Conservation (phyloP, 106 monocot species). For the Cymbidium sinense region DNA sequence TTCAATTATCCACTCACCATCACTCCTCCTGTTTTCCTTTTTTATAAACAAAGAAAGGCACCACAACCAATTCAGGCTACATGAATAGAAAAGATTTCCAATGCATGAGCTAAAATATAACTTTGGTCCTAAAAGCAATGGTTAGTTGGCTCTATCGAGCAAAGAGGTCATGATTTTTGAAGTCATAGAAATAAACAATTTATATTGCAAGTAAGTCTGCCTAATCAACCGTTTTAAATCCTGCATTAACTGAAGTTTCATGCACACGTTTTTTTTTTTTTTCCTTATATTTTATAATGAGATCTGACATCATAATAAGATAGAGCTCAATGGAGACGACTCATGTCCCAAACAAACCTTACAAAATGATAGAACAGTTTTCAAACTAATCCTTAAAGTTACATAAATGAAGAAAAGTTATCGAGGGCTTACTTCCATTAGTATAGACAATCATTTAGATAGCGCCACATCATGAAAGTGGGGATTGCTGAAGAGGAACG, state of each 20-base stretch:
- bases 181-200: not conserved
- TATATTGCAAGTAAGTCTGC: not conserved
- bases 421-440: not conserved
- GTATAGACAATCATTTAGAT: not conserved
- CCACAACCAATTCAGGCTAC: not conserved
- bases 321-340: not conserved
- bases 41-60: not conserved
- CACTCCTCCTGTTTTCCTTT: not conserved
- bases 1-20: not conserved
- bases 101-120: not conserved
- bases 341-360: not conserved
- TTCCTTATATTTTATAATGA: no score
- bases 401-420: not conserved
- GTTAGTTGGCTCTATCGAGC: no score
- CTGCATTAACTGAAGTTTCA: not conserved
- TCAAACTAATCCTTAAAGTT: not conserved
- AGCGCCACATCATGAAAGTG: not conserved
- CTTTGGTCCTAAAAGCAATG: not conserved
- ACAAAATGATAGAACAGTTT: conserved; percentile 2
- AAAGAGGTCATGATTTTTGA: not conserved
- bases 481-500: conserved; percentile 27
- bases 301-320: no score
- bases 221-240: not conserved
- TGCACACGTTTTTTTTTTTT: no score
- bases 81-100: not conserved